A percentile compares a stretch with the other conserved stretches of the same genome.
These are phyloP conservation scores for Yarrowia sp. DNA, from an alignment of 805 yeast genomes.

Conservation along the genomic window DNA sequence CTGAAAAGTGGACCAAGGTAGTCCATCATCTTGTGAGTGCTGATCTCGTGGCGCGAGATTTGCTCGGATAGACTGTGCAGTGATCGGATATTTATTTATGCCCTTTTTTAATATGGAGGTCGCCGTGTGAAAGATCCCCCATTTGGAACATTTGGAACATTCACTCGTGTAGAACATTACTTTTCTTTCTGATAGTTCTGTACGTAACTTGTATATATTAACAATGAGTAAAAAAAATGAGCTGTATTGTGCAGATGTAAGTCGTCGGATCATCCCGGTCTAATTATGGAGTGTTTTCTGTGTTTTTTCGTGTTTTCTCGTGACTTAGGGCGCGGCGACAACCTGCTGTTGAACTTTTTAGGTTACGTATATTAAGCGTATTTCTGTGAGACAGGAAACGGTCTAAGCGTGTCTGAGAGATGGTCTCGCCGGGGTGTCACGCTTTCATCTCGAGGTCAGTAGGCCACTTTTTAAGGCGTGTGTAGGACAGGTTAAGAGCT, in stretches of 20 bases:
- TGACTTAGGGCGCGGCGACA: not conserved
- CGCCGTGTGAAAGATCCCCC: not conserved
- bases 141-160: not conserved
- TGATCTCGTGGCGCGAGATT: constrained; percentile 24
- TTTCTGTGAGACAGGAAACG: not conserved
- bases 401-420: not conserved
- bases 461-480: not conserved
- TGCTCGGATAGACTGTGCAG: not conserved
- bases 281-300: not conserved
- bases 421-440: too few relatives aligned
- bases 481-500: not conserved
- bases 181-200: not conserved
- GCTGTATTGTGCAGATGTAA: not conserved
- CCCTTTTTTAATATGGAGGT: too few relatives aligned
- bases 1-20: constrained; percentile 20
- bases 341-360: not conserved
- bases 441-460: too few relatives aligned
- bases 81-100: not conserved
- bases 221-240: not conserved
- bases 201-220: not conserved
- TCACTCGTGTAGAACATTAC: not conserved
- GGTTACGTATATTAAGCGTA: constrained; percentile 11
- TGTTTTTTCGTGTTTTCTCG: not conserved
- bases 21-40: constrained; percentile 25
- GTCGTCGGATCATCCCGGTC: too few relatives aligned